phyloP scores from a whole-genome alignment of 805 yeast species.

The Candida yuanshanica region DNA sequence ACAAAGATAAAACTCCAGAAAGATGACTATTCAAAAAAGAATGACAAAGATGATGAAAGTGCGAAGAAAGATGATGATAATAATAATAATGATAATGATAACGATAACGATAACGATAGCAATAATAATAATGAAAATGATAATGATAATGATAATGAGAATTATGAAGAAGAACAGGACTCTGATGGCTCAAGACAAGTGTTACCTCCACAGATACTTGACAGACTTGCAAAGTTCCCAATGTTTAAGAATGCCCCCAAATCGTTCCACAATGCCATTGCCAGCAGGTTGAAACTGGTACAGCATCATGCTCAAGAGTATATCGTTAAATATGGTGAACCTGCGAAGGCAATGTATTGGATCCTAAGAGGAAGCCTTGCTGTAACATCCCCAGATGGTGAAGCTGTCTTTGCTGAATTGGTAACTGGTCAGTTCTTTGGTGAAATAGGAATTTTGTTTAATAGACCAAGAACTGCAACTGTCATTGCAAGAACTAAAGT shows the following conservation, averaged over 20 bases:
- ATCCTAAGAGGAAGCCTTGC: constrained; percentile 68
- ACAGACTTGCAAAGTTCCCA: constrained; percentile 51
- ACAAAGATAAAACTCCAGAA: background rate
- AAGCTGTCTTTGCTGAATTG: constrained; percentile 65
- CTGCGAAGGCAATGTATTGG: constrained; percentile 76
- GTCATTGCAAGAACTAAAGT: constrained; percentile 67
- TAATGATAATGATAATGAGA: background rate
- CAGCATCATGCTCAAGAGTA: constrained; percentile 65
- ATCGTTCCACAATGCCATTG: constrained; percentile 54
- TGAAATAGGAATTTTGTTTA: constrained; percentile 71
- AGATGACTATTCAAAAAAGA: background rate
- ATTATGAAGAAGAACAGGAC: background rate
- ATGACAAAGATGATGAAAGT: constrained; percentile 7
- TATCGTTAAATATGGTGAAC: constrained; percentile 66
- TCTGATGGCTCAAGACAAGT: constrained; percentile 5
- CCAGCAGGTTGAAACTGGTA: constrained; percentile 50
- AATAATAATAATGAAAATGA: constrained; percentile 1
- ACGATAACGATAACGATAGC: constrained; percentile 5
- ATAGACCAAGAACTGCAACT: constrained; percentile 74
- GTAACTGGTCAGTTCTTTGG: constrained; percentile 70
- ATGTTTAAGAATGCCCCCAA: constrained; percentile 64
- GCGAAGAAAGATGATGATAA: constrained; percentile 1
- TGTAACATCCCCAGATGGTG: constrained; percentile 76
- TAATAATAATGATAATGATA: constrained; percentile 1
- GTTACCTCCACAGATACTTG: constrained; percentile 51